Base-by-base conservation (phyloP, 2,329 filamentous ascomycete genomes). In the Neonectria faginata region DNA sequence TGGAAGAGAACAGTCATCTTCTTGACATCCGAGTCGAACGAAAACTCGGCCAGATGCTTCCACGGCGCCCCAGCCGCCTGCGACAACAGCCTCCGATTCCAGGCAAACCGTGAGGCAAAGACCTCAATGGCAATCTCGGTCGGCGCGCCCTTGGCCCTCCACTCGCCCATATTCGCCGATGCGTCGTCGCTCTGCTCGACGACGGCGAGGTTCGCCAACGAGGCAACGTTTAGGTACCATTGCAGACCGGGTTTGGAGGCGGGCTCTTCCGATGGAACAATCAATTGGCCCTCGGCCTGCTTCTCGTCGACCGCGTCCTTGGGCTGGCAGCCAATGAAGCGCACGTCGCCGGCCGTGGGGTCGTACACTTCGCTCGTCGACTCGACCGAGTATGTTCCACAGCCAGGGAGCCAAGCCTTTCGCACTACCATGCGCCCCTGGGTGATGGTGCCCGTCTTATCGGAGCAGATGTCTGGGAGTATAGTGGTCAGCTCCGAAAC, bases 21-120 rank as follows among this genome's bases (percentile, higher is more conserved):
- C 81, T 93, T 93, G 66, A 92, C 85, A 60, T 87, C 86, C 0
- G 90, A 92, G 73, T 92, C 91, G 70, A 93, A 93, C 0, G 90
- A 90, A 61, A 91, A 92, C 71, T 93, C 91, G 1, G 87, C 86
- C 20, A 89, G 77, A 66, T 90, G 84, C 25, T 79, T 80, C 88
- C 87, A 90, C 39, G 79, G 67, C 0, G 85, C 79, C 6, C 75
- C 78, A 0, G 84, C 78, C 7, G 82, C 84, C 6, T 82, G 78
- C 0, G 83, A 84, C 65, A 86, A 84, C 18, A 79, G 79, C 16
- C 83, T 79, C 6, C 86, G 82, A 64, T 89, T 88, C 83, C 87
- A 88, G 57, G 86, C 81, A 74, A 93, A 93, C 16, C 91, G 87
- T 57, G 86, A 86, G 8, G 89, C 89, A 70, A 93, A 92, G 0